Percentiles rank a stretch among this genome's conserved stretches.
These are phyloP conservation scores for Lodderomyces margitis DNA, from an alignment of 1,139 yeast species.

Conservation along the genomic window DNA sequence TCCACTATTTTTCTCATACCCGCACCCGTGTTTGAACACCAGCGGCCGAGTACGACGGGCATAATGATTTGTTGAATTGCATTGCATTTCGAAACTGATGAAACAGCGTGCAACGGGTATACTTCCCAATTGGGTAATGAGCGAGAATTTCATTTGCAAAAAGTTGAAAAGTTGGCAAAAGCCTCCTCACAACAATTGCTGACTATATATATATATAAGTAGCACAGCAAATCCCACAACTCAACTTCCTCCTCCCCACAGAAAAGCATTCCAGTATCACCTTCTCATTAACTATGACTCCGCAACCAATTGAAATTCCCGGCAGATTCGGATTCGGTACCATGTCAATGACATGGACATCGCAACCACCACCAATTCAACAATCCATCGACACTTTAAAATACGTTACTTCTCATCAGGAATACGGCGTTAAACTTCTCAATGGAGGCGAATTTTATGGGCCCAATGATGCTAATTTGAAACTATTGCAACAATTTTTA, in stretches of 20 bases:
- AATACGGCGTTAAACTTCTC: constrained; percentile 54
- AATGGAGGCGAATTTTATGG: constrained; percentile 85
- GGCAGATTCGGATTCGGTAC: constrained; percentile 56
- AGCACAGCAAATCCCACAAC: no score
- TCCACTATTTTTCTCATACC: no score
- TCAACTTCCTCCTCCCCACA: no score
- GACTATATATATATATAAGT: no score
- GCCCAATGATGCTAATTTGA: constrained; percentile 37
- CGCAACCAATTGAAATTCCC: constrained; percentile 19
- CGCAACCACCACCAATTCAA: constrained; percentile 43
- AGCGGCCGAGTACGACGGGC: no score
- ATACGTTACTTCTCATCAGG: constrained; percentile 36
- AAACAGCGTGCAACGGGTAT: constrained; percentile 1
- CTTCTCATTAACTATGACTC: no score
- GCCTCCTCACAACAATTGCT: no score
- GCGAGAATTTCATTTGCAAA: constrained; percentile 3
- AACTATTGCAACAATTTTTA: constrained; percentile 56
- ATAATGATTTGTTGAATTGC: no score
- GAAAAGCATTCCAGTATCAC: no score
- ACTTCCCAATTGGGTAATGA: constrained; percentile 7
- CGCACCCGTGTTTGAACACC: no score
- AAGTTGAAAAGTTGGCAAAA: not conserved
- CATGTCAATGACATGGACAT: constrained; percentile 61
- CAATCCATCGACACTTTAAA: constrained; percentile 47
- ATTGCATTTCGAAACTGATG: no score